A percentile compares a stretch with the other conserved stretches of the same genome.
phyloP scores from a whole-genome alignment of 2,329 filamentous ascomycete genomes.

The Aspergillus sp. region DNA sequence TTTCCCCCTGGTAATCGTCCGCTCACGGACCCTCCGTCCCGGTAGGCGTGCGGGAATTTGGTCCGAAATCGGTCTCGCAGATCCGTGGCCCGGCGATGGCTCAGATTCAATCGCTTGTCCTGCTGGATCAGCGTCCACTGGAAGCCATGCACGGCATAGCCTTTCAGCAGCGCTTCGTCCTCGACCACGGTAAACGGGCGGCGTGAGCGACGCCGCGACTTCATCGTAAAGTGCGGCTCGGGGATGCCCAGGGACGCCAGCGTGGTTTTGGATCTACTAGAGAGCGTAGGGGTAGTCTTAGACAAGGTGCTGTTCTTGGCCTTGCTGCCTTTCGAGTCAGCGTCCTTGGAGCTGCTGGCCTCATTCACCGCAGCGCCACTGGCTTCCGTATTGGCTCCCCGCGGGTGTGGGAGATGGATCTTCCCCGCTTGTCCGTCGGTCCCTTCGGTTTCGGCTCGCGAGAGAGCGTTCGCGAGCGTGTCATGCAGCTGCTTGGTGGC shows the following conservation, averaged over 20 bases:
- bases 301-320: slow-evolving; percentile 19
- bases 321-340: slow-evolving; percentile 15
- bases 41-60: slow-evolving; percentile 60
- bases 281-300: slow-evolving; percentile 32
- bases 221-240: slow-evolving; percentile 49
- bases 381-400: slow-evolving; percentile 7
- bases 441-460: slow-evolving; percentile 33
- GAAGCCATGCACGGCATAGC: slow-evolving; percentile 61
- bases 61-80: slow-evolving; percentile 64
- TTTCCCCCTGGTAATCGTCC: slow-evolving; percentile 22
- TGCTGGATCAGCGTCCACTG: slow-evolving; percentile 63
- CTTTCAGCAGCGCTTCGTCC: slow-evolving; percentile 60
- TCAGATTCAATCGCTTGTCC: slow-evolving; percentile 55
- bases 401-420: slow-evolving; percentile 30
- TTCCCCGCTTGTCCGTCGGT: slow-evolving; percentile 26
- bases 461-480: slow-evolving; percentile 36
- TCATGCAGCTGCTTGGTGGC: slow-evolving; percentile 40
- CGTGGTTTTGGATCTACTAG: slow-evolving; percentile 35
- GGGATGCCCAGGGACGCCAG: slow-evolving; percentile 50
- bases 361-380: slow-evolving; percentile 22
- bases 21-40: slow-evolving; percentile 45
- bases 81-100: slow-evolving; percentile 58
- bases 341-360: slow-evolving; percentile 22
- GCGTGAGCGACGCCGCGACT: slow-evolving; percentile 55
- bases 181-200: slow-evolving; percentile 59